Evolutionary conservation across 768 basidiomycete genomes (phyloP), one percentile per base, ranked within the genome.

Genomic region (Mycena polygramma): DNA sequence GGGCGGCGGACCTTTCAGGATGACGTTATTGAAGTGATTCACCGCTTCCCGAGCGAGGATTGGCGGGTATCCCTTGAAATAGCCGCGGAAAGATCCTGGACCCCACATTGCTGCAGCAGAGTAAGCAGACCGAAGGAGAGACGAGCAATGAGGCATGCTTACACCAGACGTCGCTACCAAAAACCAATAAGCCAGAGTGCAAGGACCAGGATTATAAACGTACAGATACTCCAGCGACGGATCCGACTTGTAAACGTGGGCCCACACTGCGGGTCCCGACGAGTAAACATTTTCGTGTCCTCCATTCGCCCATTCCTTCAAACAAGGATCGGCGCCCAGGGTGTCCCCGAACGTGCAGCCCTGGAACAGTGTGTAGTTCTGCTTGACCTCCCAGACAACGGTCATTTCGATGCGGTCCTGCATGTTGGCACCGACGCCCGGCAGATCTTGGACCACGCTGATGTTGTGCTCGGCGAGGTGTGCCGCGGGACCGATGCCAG

Each of bases 391-490:
- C 70, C 70, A 71, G 22, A 63, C 20, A n/a, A 67, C 61, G 7
- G 65, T 63, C 60, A 71, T 57, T 49, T 71, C 70, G 19, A 57
- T 58, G 17, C 55, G 70, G 66, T 86, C 85, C 73, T 85, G 84
- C 24, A 86, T 68, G 74, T 86, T 84, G 66, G 85, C 7, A 14
- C 74, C 71, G 20, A 75, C 68, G 4, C 62, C 61, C 2, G 70
- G 74, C 5, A 69, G 48, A 35, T 72, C 57, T 22, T 66, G 20
- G 57, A 74, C 65, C 10, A 62, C 13, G 8, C 37, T n/a, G 52
- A 73, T 71, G 20, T 45, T 46, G 41, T 49, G 30, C 30, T 55
- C n/a, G 7, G 53, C 26, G 20, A 73, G 70, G 24, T 69, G 36
- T 4, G 45, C 51, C 19, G 55, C 54, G 41, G 55, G 57, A 15